Percentiles rank a stretch among this genome's conserved stretches.
Evolutionary conservation across 768 basidiomycete species (phyloP).

Genomic region (Tulasnella sp.): DNA sequence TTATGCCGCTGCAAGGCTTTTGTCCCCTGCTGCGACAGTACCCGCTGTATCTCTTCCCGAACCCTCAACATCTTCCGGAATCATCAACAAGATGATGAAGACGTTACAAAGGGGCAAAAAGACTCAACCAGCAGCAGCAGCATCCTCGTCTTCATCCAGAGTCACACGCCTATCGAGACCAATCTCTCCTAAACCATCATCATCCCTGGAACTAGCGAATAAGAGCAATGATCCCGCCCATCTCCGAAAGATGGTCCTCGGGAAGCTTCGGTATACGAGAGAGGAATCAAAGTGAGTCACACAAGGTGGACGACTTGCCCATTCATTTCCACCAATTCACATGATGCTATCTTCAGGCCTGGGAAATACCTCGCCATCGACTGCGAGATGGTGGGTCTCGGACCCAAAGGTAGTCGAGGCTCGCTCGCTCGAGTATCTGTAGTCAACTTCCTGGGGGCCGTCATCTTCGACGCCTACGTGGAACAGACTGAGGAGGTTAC

Average conservation of each 20-base stretch:
- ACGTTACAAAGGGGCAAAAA: not conserved
- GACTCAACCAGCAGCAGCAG: not conserved
- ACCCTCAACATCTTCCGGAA: not conserved
- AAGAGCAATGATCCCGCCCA: slow-evolving; percentile 40
- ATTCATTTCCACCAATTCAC: not conserved
- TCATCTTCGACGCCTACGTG: slow-evolving; percentile 78
- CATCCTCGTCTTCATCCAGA: not conserved
- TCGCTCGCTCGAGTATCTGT: slow-evolving; percentile 81
- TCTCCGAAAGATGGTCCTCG: slow-evolving; percentile 46
- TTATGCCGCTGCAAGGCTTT: not conserved
- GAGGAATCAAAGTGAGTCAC: slow-evolving; percentile 37
- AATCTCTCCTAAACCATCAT: slow-evolving; percentile 7
- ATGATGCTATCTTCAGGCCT: slow-evolving; percentile 32
- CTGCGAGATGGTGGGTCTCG: slow-evolving; percentile 98
- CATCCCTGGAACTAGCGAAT: slow-evolving; percentile 25
- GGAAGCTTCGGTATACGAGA: slow-evolving; percentile 33
- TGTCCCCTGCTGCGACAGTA: not conserved
- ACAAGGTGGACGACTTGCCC: not conserved
- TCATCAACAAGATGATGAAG: not conserved
- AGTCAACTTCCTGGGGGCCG: slow-evolving; percentile 78
- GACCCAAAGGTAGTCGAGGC: slow-evolving; percentile 68
- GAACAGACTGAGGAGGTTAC: slow-evolving; percentile 77
- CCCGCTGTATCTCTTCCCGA: not conserved
- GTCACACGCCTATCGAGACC: too few species aligned
- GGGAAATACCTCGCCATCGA: slow-evolving; percentile 78